Conservation (phyloP, 177 flowering plant genomes). For the Tripterygium wilfordii region DNA sequence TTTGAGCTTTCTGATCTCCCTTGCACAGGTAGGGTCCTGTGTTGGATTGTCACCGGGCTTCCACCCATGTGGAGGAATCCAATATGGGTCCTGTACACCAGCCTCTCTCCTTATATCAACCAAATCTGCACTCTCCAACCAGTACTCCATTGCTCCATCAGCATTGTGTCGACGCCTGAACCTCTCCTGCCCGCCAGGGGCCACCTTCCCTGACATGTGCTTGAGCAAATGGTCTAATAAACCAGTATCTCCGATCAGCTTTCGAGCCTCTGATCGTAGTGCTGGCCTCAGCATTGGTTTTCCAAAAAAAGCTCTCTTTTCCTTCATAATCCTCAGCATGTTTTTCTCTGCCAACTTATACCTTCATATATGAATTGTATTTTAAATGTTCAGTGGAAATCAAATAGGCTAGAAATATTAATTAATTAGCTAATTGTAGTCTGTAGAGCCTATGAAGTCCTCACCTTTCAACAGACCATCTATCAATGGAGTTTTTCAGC, state of each 20-base stretch:
- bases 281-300: constrained; percentile 66
- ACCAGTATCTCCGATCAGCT: constrained; percentile 94
- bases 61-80: constrained; percentile 96
- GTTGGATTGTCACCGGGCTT: constrained; percentile 68
- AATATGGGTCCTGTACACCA: constrained; percentile 77
- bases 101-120: constrained; percentile 62
- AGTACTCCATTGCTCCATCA: constrained; percentile 95
- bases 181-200: constrained; percentile 63
- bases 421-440: neutral
- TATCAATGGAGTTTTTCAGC: constrained; percentile 31
- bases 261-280: constrained; percentile 71
- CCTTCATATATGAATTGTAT: constrained; percentile 31
- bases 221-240: constrained; percentile 85
- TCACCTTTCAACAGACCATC: constrained; percentile 91
- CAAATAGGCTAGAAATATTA: neutral
- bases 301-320: constrained; percentile 49
- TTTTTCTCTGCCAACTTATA: constrained; percentile 65
- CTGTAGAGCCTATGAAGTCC: neutral
- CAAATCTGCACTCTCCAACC: constrained; percentile 78
- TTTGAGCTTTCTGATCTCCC: constrained; percentile 46
- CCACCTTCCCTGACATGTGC: constrained; percentile 86
- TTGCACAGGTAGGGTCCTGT: constrained; percentile 61
- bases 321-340: constrained; percentile 69
- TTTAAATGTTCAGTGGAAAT: neutral
- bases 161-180: constrained; percentile 85